Conservation (phyloP, 345 rosid species). For the Garcia nutans region DNA sequence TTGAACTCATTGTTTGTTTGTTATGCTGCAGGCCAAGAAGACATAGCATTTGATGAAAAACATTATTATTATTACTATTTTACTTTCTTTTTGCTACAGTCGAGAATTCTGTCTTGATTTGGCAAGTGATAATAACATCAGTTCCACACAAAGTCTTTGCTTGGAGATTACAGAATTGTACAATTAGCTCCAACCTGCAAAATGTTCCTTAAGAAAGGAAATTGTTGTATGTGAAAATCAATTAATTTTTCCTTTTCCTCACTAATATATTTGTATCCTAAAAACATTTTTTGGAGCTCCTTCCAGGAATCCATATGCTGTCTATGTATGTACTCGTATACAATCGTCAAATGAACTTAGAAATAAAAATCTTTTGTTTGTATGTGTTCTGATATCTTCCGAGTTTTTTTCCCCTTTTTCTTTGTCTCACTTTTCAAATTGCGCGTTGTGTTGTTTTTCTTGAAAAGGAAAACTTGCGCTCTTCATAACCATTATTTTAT, state of each 20-base stretch:
- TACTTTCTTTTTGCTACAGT: not conserved
- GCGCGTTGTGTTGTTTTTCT: too few species aligned
- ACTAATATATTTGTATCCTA: constrained; percentile 5
- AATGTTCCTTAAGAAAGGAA: constrained; percentile 16
- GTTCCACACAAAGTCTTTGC: constrained; percentile 14
- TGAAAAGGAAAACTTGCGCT: too few species aligned
- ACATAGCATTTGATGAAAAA: constrained; percentile 22
- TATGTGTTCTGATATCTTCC: not conserved
- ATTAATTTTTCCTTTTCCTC: constrained; percentile 1
- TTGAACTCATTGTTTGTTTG: not conserved
- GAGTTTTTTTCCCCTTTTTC: not conserved
- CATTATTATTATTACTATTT: not conserved
- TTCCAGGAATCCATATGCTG: constrained; percentile 13
- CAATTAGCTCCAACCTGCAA: constrained; percentile 16
- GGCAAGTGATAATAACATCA: not conserved
- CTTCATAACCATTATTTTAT: too few species aligned
- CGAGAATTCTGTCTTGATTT: constrained; percentile 11
- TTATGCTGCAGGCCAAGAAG: constrained; percentile 48
- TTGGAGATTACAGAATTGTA: constrained; percentile 16
- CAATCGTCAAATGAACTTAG: constrained; percentile 17
- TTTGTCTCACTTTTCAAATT: too few species aligned
- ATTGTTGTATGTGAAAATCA: constrained; percentile 13
- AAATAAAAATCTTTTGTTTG: not conserved
- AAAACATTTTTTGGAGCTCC: constrained; percentile 8
- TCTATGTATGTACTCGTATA: constrained; percentile 1